phyloP scores from a whole-genome alignment of 495 filamentous ascomycete species.

The Podospora conica region DNA sequence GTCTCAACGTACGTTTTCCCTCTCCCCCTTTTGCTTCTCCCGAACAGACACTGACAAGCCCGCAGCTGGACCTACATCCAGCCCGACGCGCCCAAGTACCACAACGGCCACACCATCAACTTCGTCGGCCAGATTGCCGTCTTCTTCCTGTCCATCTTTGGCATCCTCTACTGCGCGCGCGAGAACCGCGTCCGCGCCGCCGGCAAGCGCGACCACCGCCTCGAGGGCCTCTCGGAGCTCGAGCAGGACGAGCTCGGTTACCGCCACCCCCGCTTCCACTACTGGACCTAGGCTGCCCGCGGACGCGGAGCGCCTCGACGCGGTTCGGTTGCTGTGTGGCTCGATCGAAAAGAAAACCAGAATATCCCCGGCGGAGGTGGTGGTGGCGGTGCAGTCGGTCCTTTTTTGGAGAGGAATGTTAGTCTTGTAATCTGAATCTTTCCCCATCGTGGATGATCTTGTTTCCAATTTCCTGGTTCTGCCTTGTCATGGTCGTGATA shows the following conservation, averaged over 20 bases:
- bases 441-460: background rate
- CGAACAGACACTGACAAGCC: background rate
- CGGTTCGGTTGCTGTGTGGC: background rate
- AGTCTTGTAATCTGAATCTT: background rate
- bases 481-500: background rate
- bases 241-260: constrained; percentile 46
- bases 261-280: constrained; percentile 49
- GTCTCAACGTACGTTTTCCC: constrained; percentile 41
- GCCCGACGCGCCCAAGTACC: constrained; percentile 44
- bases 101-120: constrained; percentile 55
- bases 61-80: constrained; percentile 49
- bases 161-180: constrained; percentile 45
- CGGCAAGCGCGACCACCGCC: constrained; percentile 46
- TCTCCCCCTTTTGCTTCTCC: background rate
- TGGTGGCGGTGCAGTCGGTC: background rate
- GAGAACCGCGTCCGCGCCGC: constrained; percentile 47
- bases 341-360: background rate
- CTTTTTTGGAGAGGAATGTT: background rate
- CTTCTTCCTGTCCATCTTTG: constrained; percentile 38
- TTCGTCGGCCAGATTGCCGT: constrained; percentile 41
- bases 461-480: background rate
- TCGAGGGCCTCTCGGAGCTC: constrained; percentile 45
- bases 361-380: background rate
- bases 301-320: background rate
- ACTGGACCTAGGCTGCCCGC: constrained; percentile 25